A percentile compares a stretch with the other conserved stretches of the same genome.
Evolutionary conservation across 768 basidiomycete species (phyloP).

Genomic region (Nidula microcarpa): DNA sequence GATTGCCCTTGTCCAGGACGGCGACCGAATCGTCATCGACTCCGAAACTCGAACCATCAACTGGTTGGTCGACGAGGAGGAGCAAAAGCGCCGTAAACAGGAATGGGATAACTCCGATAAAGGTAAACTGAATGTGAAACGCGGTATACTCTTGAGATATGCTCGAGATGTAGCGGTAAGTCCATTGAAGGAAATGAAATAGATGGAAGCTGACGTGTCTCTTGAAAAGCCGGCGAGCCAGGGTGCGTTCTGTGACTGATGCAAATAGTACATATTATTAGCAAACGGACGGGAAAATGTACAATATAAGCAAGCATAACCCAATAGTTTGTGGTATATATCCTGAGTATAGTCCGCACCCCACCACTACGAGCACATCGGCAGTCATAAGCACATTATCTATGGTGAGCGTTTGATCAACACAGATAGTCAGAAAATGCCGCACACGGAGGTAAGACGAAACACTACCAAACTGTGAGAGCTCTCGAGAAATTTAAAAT

Average conservation of each 20-base stretch:
- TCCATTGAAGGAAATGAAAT: conserved; percentile 10
- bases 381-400: too few species aligned
- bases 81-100: conserved; percentile 54
- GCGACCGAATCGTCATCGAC: conserved; percentile 77
- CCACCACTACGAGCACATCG: too few species aligned
- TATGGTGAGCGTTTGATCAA: too few species aligned
- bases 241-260: conserved; percentile 80
- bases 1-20: conserved; percentile 83
- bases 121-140: conserved; percentile 58
- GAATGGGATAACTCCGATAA: conserved; percentile 73
- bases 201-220: conserved; percentile 1
- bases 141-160: conserved; percentile 78
- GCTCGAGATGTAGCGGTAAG: conserved; percentile 84
- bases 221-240: conserved; percentile 66
- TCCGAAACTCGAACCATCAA: conserved; percentile 59
- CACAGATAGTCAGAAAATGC: too few species aligned
- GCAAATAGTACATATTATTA: conserved; percentile 4
- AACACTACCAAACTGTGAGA: too few species aligned
- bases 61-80: conserved; percentile 70
- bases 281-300: background rate
- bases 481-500: too few species aligned
- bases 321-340: conserved; percentile 4
- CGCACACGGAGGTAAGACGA: too few species aligned
- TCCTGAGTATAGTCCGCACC: too few species aligned
- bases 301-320: conserved; percentile 2